Evolutionary conservation across 2,329 filamentous ascomycete species (phyloP).

Genomic region (Aspergillus versicolor): DNA sequence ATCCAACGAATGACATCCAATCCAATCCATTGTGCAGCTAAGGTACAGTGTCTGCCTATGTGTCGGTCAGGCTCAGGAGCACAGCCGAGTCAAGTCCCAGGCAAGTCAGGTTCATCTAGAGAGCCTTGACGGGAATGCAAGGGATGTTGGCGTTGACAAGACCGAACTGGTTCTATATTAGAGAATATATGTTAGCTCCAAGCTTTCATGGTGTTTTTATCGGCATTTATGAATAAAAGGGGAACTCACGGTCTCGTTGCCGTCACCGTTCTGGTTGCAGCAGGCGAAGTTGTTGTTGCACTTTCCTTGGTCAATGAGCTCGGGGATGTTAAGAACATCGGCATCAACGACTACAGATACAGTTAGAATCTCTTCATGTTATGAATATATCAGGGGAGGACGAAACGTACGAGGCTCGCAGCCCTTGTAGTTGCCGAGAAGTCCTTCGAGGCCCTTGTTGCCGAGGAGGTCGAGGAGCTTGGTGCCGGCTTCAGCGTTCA

Average conservation of each 20-base stretch:
- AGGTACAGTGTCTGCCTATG: too few species aligned
- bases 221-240: neutral
- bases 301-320: neutral
- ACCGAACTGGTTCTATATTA: neutral
- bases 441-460: neutral
- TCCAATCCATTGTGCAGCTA: too few species aligned
- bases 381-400: too few species aligned
- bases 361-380: too few species aligned
- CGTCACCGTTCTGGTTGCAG: conserved; percentile 5
- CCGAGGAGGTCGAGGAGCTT: conserved; percentile 1
- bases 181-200: neutral
- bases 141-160: conserved; percentile 1
- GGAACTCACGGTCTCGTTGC: neutral
- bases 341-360: neutral
- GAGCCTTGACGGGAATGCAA: neutral
- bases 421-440: conserved; percentile 1
- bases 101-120: neutral
- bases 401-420: conserved; percentile 8
- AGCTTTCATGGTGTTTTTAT: too few species aligned
- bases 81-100: too few species aligned
- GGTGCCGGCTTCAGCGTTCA: neutral
- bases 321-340: neutral
- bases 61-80: too few species aligned
- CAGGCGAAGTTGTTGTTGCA: conserved; percentile 15
- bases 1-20: too few species aligned